phyloP scores from a whole-genome alignment of 768 basidiomycete species.

The Amyloporia xantha region DNA sequence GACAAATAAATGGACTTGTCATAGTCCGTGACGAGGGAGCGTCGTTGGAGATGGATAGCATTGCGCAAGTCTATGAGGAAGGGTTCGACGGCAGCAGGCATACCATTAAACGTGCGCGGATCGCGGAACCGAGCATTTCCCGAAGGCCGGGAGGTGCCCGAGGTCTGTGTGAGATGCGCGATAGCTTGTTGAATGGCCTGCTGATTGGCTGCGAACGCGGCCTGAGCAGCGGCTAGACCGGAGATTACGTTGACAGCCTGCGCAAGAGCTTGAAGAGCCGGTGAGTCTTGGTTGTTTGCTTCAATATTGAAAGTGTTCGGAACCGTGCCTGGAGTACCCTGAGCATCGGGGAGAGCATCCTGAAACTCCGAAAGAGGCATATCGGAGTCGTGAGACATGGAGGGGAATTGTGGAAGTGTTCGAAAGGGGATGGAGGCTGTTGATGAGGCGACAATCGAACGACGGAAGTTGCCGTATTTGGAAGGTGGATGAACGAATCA shows the following conservation, averaged over 20 bases:
- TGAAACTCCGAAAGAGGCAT: neutral
- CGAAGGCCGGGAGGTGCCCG: neutral
- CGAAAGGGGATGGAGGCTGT: neutral
- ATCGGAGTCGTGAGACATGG: neutral
- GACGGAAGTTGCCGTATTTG: neutral
- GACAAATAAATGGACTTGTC: constrained; percentile 4
- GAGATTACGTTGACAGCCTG: neutral
- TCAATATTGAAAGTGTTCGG: no score
- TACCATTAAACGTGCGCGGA: constrained; percentile 6
- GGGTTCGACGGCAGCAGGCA: constrained; percentile 1
- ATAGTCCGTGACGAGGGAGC: neutral
- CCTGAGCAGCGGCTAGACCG: neutral
- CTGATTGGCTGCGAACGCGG: neutral
- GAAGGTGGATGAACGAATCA: no score
- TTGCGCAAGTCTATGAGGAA: constrained; percentile 5
- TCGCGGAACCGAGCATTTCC: neutral
- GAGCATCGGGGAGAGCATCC: neutral
- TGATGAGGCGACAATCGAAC: neutral
- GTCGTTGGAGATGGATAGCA: constrained; percentile 1
- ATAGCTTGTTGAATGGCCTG: neutral
- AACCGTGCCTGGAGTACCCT: no score
- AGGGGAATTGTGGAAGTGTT: neutral
- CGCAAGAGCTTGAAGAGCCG: neutral
- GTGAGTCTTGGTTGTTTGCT: neutral
- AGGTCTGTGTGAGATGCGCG: neutral